Evolutionary conservation across 2,329 filamentous ascomycete genomes (phyloP), one percentile per base, ranked within the genome.

Genomic region (Plectosphaerella cucumerina): DNA sequence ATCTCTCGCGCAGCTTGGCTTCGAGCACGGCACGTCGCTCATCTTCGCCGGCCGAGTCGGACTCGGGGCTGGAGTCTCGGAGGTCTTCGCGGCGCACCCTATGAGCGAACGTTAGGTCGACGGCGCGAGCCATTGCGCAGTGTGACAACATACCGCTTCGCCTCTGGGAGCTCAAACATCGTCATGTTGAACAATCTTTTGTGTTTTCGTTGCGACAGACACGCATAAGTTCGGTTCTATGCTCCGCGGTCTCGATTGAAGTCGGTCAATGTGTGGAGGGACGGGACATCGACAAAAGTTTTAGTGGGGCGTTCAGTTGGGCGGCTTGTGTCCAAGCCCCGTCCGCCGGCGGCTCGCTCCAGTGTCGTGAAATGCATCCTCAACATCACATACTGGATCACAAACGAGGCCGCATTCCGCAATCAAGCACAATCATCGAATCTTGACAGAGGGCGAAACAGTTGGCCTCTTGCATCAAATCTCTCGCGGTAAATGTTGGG

Each of bases 31-130:
- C 65, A 41, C 72, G 63, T 44, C 63, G 65, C 49, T 58, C 63
- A 34, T 71, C 65, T 18, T 58, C 61, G n/a, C 41, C 53, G 34
- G 46, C 51, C 49, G 54, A 61, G 17, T 60, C 59, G 23, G 53
- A 55, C 6, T 68, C 65, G 3, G 66, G 67, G 8, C 56, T 43
- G 18, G 71, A 71, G 44, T 63, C 67, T 51, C 71, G 70, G 18
- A 85, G 65, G 37, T 84, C 79, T 56, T 78, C 72, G 50, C 82
- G 73, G 26, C 81, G 75, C 49, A 85, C 75, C 55, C 81, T 82
- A 50, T 21, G 15, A 2, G 22, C 8, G 44, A 15, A 11, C 34
- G 23, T 23, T 44, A 44, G 41, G 41, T 21, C 21, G n/a, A n/a
- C 17, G 21, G n/a, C 15, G 12, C 23, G 8, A 4, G 22, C n/a